phyloP scores from a whole-genome alignment of 2,329 filamentous ascomycete genomes.

The Diaporthe eres region DNA sequence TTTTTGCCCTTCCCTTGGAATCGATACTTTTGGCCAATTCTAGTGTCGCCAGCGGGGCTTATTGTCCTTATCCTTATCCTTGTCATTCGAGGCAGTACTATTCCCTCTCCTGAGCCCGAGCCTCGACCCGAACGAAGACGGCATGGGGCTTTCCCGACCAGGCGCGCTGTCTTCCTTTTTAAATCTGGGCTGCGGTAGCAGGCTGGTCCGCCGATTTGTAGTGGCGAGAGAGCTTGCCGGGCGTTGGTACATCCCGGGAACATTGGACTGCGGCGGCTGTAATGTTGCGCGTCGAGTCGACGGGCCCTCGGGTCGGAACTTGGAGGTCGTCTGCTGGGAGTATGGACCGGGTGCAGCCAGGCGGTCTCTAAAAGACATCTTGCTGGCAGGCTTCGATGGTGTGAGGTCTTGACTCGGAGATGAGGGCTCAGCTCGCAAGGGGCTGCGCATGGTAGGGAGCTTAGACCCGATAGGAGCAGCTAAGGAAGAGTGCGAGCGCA shows the following conservation, averaged over 20 bases:
- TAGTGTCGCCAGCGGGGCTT: constrained; percentile 36
- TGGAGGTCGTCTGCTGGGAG: constrained; percentile 60
- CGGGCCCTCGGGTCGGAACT: constrained; percentile 46
- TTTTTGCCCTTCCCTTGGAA: neutral
- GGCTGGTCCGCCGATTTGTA: constrained; percentile 63
- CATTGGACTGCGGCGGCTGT: constrained; percentile 60
- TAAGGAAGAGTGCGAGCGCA: constrained; percentile 59
- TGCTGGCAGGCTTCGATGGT: constrained; percentile 59
- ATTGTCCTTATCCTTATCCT: constrained; percentile 33
- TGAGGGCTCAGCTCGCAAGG: constrained; percentile 62
- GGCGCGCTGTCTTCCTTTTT: constrained; percentile 31
- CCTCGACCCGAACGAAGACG: constrained; percentile 15
- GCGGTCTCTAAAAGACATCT: constrained; percentile 69
- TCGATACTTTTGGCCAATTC: neutral
- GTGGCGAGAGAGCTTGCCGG: constrained; percentile 71
- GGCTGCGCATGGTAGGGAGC: constrained; percentile 64
- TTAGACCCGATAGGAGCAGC: constrained; percentile 54
- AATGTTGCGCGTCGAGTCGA: constrained; percentile 46
- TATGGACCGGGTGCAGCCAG: constrained; percentile 65
- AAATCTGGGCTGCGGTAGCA: constrained; percentile 64
- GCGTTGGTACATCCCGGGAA: constrained; percentile 53
- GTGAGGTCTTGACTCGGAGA: constrained; percentile 63
- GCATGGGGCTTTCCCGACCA: constrained; percentile 39
- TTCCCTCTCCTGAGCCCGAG: constrained; percentile 36
- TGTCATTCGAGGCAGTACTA: constrained; percentile 34